These are phyloP conservation scores for Amauroascus niger DNA, from an alignment of 2,329 filamentous ascomycete species.

Conservation along the genomic window DNA sequence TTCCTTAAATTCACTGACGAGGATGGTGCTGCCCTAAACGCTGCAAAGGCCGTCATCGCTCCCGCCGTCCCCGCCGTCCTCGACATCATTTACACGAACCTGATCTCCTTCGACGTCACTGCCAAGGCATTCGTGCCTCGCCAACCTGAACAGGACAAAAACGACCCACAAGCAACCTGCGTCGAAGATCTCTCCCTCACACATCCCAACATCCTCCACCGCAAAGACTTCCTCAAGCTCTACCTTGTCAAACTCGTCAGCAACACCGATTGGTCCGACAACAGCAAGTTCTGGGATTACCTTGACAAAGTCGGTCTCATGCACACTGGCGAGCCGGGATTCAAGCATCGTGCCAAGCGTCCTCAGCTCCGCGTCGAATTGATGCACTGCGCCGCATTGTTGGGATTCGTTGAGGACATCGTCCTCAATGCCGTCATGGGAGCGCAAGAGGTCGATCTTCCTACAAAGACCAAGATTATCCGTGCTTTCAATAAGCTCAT, in stretches of 20 bases:
- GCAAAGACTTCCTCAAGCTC: constrained; percentile 25
- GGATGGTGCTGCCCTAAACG: constrained; percentile 21
- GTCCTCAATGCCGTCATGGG: constrained; percentile 23
- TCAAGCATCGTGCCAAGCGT: constrained; percentile 22
- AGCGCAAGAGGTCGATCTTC: constrained; percentile 20
- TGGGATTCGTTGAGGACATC: constrained; percentile 24
- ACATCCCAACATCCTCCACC: constrained; percentile 24
- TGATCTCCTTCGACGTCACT: constrained; percentile 26
- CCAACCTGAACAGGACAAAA: constrained; percentile 17
- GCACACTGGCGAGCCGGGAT: constrained; percentile 24
- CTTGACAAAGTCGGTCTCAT: constrained; percentile 25
- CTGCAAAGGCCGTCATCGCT: constrained; percentile 19
- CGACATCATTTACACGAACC: constrained; percentile 24
- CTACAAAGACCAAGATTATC: constrained; percentile 21
- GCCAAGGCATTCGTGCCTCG: constrained; percentile 23
- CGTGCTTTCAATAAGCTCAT: constrained; percentile 25
- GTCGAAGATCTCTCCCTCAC: constrained; percentile 19
- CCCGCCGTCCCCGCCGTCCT: constrained; percentile 23
- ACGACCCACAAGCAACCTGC: constrained; percentile 5
- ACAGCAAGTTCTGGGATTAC: constrained; percentile 24
- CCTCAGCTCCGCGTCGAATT: constrained; percentile 24
- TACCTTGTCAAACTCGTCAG: constrained; percentile 24
- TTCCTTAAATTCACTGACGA: constrained; percentile 24
- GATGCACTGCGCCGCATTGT: constrained; percentile 22
- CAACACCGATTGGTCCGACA: constrained; percentile 24